Conservation (phyloP, 768 basidiomycete species). For the Mrakia gelida region DNA sequence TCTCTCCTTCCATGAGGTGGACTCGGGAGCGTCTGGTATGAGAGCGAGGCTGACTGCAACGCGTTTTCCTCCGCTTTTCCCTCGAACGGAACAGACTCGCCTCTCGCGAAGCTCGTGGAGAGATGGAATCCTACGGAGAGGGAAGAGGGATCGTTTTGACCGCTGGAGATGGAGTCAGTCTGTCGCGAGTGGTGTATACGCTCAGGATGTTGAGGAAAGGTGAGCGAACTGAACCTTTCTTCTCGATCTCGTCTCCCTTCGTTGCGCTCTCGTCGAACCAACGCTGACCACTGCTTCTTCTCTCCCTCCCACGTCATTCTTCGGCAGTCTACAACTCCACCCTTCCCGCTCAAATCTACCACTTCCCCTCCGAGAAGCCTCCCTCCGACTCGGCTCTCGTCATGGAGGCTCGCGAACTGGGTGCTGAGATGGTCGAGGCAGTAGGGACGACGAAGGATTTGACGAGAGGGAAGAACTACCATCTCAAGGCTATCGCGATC, state of each 20-base stretch:
- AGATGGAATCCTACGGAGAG: slow-evolving; percentile 36
- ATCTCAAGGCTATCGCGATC: slow-evolving; percentile 43
- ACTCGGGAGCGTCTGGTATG: too few relatives aligned
- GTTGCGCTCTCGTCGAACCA: neutral
- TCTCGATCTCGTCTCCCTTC: neutral
- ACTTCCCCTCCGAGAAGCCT: slow-evolving; percentile 48
- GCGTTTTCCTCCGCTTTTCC: too few relatives aligned
- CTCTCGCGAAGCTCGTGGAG: slow-evolving; percentile 32
- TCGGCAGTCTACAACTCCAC: neutral
- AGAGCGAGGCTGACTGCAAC: neutral
- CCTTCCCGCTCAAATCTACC: slow-evolving; percentile 38
- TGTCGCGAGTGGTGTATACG: slow-evolving; percentile 35
- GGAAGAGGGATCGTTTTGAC: slow-evolving; percentile 49
- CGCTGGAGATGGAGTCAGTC: slow-evolving; percentile 48
- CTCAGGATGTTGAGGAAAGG: slow-evolving; percentile 27
- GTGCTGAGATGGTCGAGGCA: slow-evolving; percentile 41
- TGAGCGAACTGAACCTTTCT: neutral
- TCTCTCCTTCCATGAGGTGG: too few relatives aligned
- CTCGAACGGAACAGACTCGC: slow-evolving; percentile 32
- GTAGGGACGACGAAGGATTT: slow-evolving; percentile 39
- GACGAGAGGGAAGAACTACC: slow-evolving; percentile 44
- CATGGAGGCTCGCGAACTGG: slow-evolving; percentile 30
- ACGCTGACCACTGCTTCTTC: neutral
- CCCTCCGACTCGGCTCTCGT: slow-evolving; percentile 39
- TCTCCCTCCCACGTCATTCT: neutral